Percentiles rank a stretch among this genome's conserved stretches.
These are phyloP conservation scores for Entonaema liquescens DNA, from an alignment of 495 filamentous ascomycete genomes.

Conservation along the genomic window DNA sequence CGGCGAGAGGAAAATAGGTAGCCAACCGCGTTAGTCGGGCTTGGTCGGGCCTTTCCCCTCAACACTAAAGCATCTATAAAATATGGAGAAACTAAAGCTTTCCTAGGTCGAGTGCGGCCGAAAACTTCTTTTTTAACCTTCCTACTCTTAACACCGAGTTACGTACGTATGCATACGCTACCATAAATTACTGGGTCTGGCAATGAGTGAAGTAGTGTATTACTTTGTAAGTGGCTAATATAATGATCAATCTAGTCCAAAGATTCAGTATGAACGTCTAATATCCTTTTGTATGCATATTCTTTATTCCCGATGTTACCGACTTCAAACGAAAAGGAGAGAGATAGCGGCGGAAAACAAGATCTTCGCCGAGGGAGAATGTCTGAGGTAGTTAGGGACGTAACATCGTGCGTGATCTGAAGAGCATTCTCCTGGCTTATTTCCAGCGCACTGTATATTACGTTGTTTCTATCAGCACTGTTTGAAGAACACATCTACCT, in stretches of 20 bases:
- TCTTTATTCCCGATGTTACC: not conserved
- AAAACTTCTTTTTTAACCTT: not conserved
- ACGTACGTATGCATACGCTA: not conserved
- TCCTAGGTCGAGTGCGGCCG: not conserved
- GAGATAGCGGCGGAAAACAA: not conserved
- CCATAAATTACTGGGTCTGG: not conserved
- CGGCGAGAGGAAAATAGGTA: not conserved
- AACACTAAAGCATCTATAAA: conserved; percentile 4
- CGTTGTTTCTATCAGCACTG: not conserved
- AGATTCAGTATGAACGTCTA: not conserved
- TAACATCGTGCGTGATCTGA: not conserved
- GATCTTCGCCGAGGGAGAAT: not conserved
- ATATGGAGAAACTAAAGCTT: conserved; percentile 1
- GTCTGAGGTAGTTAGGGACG: not conserved
- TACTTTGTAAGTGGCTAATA: not conserved
- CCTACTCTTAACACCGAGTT: not conserved
- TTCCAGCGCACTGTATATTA: not conserved
- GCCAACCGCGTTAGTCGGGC: conserved; percentile 3
- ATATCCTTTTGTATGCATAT: not conserved
- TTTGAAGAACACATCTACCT: not conserved
- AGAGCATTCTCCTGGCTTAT: not conserved
- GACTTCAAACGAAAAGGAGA: not conserved
- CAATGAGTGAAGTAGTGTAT: not conserved
- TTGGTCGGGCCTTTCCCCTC: conserved; percentile 16
- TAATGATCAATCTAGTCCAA: not conserved